Evolutionary conservation across 148 eudicot genomes (phyloP).

Genomic region (Nepenthes gracilis): DNA sequence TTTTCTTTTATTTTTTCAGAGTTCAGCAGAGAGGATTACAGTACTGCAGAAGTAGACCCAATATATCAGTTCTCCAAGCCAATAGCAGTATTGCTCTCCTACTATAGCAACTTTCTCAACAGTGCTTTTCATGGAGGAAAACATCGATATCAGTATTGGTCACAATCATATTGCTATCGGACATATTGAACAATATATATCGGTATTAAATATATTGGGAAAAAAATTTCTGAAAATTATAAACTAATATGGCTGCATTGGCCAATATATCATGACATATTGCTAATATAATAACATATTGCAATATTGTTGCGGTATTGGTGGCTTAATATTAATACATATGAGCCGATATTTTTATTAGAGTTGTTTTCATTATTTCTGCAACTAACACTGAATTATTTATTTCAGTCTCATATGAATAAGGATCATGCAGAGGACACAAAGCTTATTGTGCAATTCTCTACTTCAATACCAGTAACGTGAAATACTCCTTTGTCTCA

Average conservation of each 20-base stretch:
- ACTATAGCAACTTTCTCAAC: background rate
- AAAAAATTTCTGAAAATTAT: too few species aligned
- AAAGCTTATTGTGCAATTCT: conserved; percentile 76
- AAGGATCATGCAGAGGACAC: conserved; percentile 88
- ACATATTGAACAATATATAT: too few species aligned
- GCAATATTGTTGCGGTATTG: too few species aligned
- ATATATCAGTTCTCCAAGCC: conserved; percentile 88
- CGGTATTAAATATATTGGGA: too few species aligned
- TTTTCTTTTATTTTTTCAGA: conserved; percentile 33
- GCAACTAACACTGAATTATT: background rate
- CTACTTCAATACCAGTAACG: conserved; percentile 75
- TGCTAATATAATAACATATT: too few species aligned
- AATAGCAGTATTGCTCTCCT: conserved; percentile 40
- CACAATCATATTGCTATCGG: too few species aligned
- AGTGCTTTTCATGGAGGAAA: background rate
- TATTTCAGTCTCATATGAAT: conserved; percentile 85
- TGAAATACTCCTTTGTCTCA: background rate
- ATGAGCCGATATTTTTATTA: too few species aligned
- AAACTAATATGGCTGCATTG: too few species aligned
- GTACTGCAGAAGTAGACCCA: conserved; percentile 68
- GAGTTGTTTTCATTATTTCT: background rate
- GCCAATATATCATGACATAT: too few species aligned
- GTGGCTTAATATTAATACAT: too few species aligned
- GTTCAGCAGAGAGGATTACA: conserved; percentile 65
- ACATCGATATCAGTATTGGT: too few species aligned